Base-by-base conservation (phyloP, 768 basidiomycete genomes). In the Rhizopogon vulgaris region DNA sequence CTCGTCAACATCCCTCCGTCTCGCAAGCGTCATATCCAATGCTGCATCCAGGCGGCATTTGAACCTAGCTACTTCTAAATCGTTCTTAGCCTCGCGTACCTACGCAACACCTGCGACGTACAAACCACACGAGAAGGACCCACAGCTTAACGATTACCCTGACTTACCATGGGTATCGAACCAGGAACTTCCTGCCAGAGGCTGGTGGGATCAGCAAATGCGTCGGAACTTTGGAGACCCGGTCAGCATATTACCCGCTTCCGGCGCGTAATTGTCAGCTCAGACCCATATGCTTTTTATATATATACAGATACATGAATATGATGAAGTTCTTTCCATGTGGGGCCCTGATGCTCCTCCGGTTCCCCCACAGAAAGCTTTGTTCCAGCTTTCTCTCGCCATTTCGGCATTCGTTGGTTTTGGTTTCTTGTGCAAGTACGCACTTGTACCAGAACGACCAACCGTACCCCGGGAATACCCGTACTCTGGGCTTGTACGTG, bases 261-360 rank as follows among this genome's bases (percentile, higher is more conserved):
- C 54, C 55, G 45, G 22, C n/a, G 52, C 42, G 12, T 53, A 48
- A 48, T 53, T 57, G 9, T 34, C 15, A 55, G 48, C 52, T 56
- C 55, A 57, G 43, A 62, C 41, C 1, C 60, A 51, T 46, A 51
- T 38, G 54, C 11, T 34, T 34, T 30, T 24, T 40, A 22, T 37
- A 37, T 40, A 22, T 37, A 37, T 28, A 41, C 60, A 93, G 90
- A 68, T 90, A 30, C 90, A 88, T 53, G 88, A 90, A 67, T 75
- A 80, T 61, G 88, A 91, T 48, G 90, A 93, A 60, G 72, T 87
- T 22, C 68, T 85, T 51, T 89, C 86, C 36, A 89, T 93, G 86
- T 92, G 88, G 88, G 88, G 89, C 24, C 89, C 89, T 18, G 90
- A 93, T 61, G 72, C 80, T 27, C 78, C 90, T 38, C 75, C 76